A percentile compares a stretch with the other conserved stretches of the same genome.
Conservation (phyloP, 1,284 basidiomycete genomes). For the Inonotus obliquus region DNA sequence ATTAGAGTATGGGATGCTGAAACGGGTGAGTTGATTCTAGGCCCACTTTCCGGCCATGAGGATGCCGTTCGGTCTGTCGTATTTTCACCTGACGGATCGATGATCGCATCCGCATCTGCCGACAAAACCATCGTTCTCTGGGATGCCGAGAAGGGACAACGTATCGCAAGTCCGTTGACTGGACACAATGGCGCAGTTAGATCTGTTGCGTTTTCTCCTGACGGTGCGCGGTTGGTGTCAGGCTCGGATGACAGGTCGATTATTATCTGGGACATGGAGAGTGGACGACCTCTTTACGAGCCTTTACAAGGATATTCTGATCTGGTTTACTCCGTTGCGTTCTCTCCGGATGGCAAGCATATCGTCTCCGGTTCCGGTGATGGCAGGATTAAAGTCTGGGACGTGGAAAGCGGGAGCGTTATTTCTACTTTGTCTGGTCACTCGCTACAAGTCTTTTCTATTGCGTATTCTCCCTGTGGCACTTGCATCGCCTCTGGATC, state of each 20-base stretch:
- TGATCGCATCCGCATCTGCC: background rate
- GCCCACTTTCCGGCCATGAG: constrained; percentile 9
- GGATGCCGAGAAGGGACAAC: background rate
- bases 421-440: constrained; percentile 12
- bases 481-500: background rate
- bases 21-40: background rate
- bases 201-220: constrained; percentile 13
- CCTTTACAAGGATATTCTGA: background rate
- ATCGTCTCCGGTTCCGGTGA: background rate
- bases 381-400: background rate
- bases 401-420: background rate
- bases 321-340: background rate
- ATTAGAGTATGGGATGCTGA: background rate
- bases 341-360: constrained; percentile 1
- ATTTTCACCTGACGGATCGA: background rate
- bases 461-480: constrained; percentile 19
- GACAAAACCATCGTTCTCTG: too few relatives aligned
- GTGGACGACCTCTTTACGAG: background rate
- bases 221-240: too few relatives aligned
- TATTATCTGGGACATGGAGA: background rate
- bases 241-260: too few relatives aligned
- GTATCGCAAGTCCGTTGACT: background rate
- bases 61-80: constrained; percentile 19
- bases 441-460: constrained; percentile 17
- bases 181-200: background rate